Evolutionary conservation across 1,284 basidiomycete genomes (phyloP).

Genomic region (Moesziomyces parantarcticus): DNA sequence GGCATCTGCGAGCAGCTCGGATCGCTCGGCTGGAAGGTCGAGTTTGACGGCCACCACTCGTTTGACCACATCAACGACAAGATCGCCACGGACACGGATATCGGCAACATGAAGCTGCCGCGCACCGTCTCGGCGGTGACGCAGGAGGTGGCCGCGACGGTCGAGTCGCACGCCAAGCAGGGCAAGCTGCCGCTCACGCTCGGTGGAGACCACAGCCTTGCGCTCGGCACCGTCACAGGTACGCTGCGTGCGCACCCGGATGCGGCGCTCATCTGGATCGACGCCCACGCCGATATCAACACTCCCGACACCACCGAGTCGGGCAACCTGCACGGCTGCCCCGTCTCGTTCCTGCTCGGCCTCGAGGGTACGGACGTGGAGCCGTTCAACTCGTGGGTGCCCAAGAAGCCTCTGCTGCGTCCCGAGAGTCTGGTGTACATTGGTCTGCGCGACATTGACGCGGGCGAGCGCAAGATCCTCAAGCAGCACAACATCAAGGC

Average conservation of each 20-base stretch:
- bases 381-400: slow-evolving; percentile 65
- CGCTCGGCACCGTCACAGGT: slow-evolving; percentile 68
- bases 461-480: slow-evolving; percentile 87
- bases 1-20: slow-evolving; percentile 62
- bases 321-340: slow-evolving; percentile 98
- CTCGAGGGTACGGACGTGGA: slow-evolving; percentile 64
- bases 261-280: slow-evolving; percentile 85
- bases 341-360: slow-evolving; percentile 85
- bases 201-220: slow-evolving; percentile 95
- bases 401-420: slow-evolving; percentile 69
- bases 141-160: slow-evolving; percentile 80
- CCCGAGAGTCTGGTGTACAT: slow-evolving; percentile 88
- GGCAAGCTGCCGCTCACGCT: slow-evolving; percentile 89
- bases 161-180: slow-evolving; percentile 79
- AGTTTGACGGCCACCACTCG: slow-evolving; percentile 87
- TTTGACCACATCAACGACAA: slow-evolving; percentile 78
- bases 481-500: slow-evolving; percentile 87
- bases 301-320: slow-evolving; percentile 83
- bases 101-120: slow-evolving; percentile 62
- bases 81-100: slow-evolving; percentile 49
- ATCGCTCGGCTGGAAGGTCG: slow-evolving; percentile 85
- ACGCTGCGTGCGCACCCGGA: slow-evolving; percentile 72
- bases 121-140: slow-evolving; percentile 74
- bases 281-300: slow-evolving; percentile 85
- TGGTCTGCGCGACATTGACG: slow-evolving; percentile 92